Evolutionary conservation across 805 yeast genomes (phyloP).

Genomic region (Torulaspora indica): DNA sequence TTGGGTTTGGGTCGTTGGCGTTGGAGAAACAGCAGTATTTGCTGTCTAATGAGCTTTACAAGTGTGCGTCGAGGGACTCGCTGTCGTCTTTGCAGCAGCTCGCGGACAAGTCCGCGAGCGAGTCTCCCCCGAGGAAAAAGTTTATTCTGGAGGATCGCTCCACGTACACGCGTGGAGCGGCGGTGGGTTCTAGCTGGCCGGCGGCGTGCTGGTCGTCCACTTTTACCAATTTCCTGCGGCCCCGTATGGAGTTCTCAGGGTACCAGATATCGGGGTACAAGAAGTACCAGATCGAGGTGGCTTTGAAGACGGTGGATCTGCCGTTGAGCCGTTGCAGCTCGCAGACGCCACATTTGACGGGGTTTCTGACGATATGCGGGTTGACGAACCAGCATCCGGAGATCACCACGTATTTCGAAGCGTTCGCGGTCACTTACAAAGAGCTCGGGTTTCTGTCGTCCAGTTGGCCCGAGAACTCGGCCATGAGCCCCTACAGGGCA

Average conservation of each 20-base stretch:
- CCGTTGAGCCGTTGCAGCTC: conserved; percentile 23
- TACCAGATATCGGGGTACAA: conserved; percentile 36
- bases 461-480: conserved; percentile 28
- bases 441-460: conserved; percentile 31
- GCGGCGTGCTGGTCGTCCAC: conserved; percentile 4
- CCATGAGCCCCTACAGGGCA: conserved; percentile 49
- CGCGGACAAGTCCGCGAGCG: conserved; percentile 6
- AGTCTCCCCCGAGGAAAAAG: conserved; percentile 10
- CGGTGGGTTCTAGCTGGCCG: neutral
- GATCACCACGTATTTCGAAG: conserved; percentile 70
- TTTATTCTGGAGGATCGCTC: conserved; percentile 14
- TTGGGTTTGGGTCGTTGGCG: conserved; percentile 2
- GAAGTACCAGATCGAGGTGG: conserved; percentile 50
- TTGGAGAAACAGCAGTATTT: conserved; percentile 10
- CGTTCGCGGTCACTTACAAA: conserved; percentile 29
- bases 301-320: conserved; percentile 53
- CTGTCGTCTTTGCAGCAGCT: conserved; percentile 20
- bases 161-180: conserved; percentile 3
- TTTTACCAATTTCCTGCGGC: conserved; percentile 23
- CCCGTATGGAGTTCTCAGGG: conserved; percentile 34
- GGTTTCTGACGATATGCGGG: conserved; percentile 64
- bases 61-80: conserved; percentile 27
- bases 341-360: conserved; percentile 44
- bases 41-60: conserved; percentile 15
- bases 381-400: conserved; percentile 63